Percentiles rank a stretch among this genome's conserved stretches.
Evolutionary conservation across 2,329 filamentous ascomycete species (phyloP).

Genomic region (Diplodia mutila): DNA sequence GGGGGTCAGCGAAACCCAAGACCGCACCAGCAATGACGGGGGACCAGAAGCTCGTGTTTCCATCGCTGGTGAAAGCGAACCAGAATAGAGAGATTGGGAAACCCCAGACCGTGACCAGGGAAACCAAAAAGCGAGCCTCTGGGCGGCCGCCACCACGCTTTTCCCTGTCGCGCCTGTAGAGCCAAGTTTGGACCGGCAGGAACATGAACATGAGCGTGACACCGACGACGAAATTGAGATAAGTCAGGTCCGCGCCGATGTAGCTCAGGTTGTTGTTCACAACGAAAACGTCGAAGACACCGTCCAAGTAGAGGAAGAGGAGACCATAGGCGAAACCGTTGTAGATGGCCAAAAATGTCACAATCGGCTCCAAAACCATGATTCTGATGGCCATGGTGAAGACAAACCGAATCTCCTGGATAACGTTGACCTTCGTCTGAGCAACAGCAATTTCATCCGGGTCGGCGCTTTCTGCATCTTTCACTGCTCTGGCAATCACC

Average conservation of each 20-base stretch:
- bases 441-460: constrained; percentile 22
- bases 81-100: constrained; percentile 48
- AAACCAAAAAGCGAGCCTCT: constrained; percentile 61
- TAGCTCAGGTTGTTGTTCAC: constrained; percentile 68
- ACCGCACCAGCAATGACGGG: constrained; percentile 21
- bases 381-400: constrained; percentile 35
- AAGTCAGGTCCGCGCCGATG: constrained; percentile 76
- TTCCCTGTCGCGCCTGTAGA: constrained; percentile 59
- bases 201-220: constrained; percentile 69
- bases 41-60: constrained; percentile 25
- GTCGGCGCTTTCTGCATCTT: constrained; percentile 8
- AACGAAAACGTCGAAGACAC: constrained; percentile 79
- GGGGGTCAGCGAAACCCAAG: constrained; percentile 19
- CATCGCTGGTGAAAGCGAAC: constrained; percentile 37
- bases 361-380: constrained; percentile 55
- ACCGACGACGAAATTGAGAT: constrained; percentile 81
- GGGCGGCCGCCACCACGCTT: constrained; percentile 57
- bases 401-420: constrained; percentile 25
- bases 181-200: constrained; percentile 53
- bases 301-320: constrained; percentile 81
- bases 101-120: constrained; percentile 56
- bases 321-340: constrained; percentile 64
- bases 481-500: constrained; percentile 20
- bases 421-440: constrained; percentile 19
- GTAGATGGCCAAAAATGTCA: constrained; percentile 52